A percentile compares a stretch with the other conserved stretches of the same genome.
Evolutionary conservation across 1,139 yeast species (phyloP).

Genomic region (Arxiozyma slooffiae): DNA sequence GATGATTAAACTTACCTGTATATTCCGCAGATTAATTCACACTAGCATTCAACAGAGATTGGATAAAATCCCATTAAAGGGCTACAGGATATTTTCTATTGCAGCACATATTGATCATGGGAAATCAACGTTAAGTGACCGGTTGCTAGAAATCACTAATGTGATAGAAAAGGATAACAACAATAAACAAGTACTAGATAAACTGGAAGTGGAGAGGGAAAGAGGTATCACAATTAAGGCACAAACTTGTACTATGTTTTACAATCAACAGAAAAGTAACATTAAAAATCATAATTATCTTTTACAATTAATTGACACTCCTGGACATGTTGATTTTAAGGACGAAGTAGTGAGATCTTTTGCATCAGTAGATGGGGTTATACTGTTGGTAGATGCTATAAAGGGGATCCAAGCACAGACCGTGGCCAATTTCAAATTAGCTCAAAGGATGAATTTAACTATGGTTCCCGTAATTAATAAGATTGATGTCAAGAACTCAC

Average conservation of each 20-base stretch:
- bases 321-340: constrained; percentile 95
- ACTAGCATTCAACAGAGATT: constrained; percentile 29
- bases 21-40: neutral
- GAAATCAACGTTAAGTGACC: constrained; percentile 81
- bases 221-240: constrained; percentile 96
- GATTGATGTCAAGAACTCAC: constrained; percentile 76
- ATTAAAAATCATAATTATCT: constrained; percentile 57
- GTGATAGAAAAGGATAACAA: constrained; percentile 57
- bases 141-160: constrained; percentile 78
- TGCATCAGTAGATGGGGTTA: constrained; percentile 94
- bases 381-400: constrained; percentile 81
- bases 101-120: constrained; percentile 99
- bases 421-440: constrained; percentile 87
- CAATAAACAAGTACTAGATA: constrained; percentile 81
- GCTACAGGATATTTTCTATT: constrained; percentile 83
- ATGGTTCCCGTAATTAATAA: constrained; percentile 86
- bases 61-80: constrained; percentile 71
- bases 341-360: constrained; percentile 89
- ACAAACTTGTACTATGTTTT: constrained; percentile 90
- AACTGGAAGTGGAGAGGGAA: constrained; percentile 88
- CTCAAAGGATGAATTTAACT: constrained; percentile 73
- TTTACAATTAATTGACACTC: constrained; percentile 88
- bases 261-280: constrained; percentile 23
- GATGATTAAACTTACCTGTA: neutral
- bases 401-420: constrained; percentile 98